A percentile compares a stretch with the other conserved stretches of the same genome.
Conservation (phyloP, 192 early-diverging fungal species). For the Coemansia sp. region DNA sequence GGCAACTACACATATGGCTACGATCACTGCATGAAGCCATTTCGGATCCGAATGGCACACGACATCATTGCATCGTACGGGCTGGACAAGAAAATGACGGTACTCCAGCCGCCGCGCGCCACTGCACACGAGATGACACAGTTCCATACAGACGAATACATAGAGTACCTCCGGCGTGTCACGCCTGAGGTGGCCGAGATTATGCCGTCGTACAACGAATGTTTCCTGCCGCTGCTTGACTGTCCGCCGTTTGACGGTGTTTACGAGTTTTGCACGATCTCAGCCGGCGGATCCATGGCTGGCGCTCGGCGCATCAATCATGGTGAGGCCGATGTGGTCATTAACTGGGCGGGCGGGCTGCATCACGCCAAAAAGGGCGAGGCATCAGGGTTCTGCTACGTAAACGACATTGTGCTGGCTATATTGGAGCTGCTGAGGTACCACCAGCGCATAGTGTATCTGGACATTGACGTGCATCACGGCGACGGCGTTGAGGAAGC, state of each 20-base stretch:
- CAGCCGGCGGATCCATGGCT: slow-evolving; percentile 90
- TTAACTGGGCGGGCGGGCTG: slow-evolving; percentile 95
- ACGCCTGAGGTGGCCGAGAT: slow-evolving; percentile 73
- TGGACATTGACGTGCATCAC: slow-evolving; percentile 99
- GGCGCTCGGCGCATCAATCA: slow-evolving; percentile 81
- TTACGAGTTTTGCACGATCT: slow-evolving; percentile 89
- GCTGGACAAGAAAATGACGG: slow-evolving; percentile 87
- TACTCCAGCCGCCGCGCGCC: slow-evolving; percentile 74
- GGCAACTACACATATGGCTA: slow-evolving; percentile 85
- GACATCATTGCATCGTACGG: slow-evolving; percentile 91
- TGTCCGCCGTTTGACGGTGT: slow-evolving; percentile 96
- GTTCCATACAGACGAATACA: slow-evolving; percentile 93
- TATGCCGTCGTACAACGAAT: slow-evolving; percentile 59
- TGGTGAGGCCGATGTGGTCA: slow-evolving; percentile 82
- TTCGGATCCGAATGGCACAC: slow-evolving; percentile 90
- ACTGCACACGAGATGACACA: slow-evolving; percentile 86
- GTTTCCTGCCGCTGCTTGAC: slow-evolving; percentile 84
- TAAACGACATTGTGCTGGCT: slow-evolving; percentile 94
- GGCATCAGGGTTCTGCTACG: slow-evolving; percentile 95
- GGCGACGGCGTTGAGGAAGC: slow-evolving; percentile 98
- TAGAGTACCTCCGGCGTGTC: slow-evolving; percentile 79
- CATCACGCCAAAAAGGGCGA: slow-evolving; percentile 96
- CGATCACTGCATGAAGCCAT: slow-evolving; percentile 98
- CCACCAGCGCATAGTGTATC: slow-evolving; percentile 89
- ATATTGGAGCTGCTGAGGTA: slow-evolving; percentile 85